These are phyloP conservation scores for Hypericum androsaemum DNA, from an alignment of 345 rosid species.

Conservation along the genomic window DNA sequence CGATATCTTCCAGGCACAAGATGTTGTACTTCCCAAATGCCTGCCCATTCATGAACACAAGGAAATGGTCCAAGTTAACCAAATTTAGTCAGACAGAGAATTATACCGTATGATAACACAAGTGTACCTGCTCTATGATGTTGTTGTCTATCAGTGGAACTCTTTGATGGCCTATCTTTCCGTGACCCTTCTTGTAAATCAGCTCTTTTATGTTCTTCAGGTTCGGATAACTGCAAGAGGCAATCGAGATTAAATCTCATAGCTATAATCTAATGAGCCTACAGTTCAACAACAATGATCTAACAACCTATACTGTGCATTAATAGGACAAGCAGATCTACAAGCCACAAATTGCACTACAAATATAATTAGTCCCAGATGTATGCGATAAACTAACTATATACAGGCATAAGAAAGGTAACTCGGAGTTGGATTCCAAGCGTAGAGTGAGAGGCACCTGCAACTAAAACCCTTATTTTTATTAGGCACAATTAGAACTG, in stretches of 20 bases:
- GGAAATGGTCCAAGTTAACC: background rate
- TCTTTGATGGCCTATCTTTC: constrained; percentile 61
- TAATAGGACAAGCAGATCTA: too few relatives aligned
- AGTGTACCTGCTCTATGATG: constrained; percentile 43
- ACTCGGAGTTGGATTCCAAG: too few relatives aligned
- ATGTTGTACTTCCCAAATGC: constrained; percentile 61
- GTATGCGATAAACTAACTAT: too few relatives aligned
- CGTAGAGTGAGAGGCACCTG: too few relatives aligned
- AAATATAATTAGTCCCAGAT: too few relatives aligned
- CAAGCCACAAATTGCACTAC: too few relatives aligned
- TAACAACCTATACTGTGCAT: too few relatives aligned
- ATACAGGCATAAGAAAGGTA: too few relatives aligned
- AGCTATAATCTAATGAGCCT: background rate
- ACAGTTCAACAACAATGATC: too few relatives aligned
- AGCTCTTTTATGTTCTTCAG: constrained; percentile 66
- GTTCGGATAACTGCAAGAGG: constrained; percentile 52
- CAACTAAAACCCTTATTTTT: too few relatives aligned
- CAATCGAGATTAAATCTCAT: background rate
- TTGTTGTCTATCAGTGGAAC: constrained; percentile 60
- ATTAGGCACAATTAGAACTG: too few relatives aligned
- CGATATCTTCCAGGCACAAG: constrained; percentile 22
- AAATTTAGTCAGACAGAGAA: too few relatives aligned
- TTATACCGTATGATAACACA: background rate
- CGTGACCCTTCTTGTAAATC: constrained; percentile 74
- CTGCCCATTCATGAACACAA: constrained; percentile 22